Percentiles rank a stretch among this genome's conserved stretches.
Evolutionary conservation across 371 early-diverging fungal genomes (phyloP).

Genomic region (Saksenaea vasiformis): DNA sequence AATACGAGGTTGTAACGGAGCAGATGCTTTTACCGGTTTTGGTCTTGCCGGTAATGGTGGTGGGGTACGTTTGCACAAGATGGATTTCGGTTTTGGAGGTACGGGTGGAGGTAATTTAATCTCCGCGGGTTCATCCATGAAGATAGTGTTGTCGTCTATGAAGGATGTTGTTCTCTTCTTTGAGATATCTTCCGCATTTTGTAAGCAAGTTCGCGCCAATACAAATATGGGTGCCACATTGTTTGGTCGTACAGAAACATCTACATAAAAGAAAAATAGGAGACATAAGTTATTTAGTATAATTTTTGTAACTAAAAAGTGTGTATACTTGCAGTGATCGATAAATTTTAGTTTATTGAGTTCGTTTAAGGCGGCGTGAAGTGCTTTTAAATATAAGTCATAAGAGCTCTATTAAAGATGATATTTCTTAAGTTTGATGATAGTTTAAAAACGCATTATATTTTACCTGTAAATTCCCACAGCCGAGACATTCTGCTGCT

Average conservation of each 20-base stretch:
- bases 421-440: not conserved
- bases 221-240: constrained; percentile 25
- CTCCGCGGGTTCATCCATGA: not conserved
- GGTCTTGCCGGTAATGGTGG: constrained; percentile 43
- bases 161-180: constrained; percentile 2
- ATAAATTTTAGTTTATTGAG: constrained; percentile 39
- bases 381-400: constrained; percentile 39
- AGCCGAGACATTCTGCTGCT: constrained; percentile 30
- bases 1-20: not conserved
- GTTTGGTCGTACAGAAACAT: constrained; percentile 10
- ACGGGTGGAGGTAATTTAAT: constrained; percentile 26
- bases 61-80: constrained; percentile 12
- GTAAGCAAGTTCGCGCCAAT: constrained; percentile 38
- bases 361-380: constrained; percentile 31
- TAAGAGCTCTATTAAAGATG: constrained; percentile 31
- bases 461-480: constrained; percentile 24
- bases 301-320: not conserved
- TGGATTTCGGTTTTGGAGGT: constrained; percentile 32
- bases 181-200: constrained; percentile 26
- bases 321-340: constrained; percentile 38
- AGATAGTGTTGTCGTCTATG: not conserved
- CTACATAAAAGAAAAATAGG: constrained; percentile 7
- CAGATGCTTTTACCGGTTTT: constrained; percentile 1
- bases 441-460: not conserved
- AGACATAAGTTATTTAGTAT: not conserved